Percentiles rank a stretch among this genome's conserved stretches.
phyloP scores from a whole-genome alignment of 768 basidiomycete species.

The Termitomyces sp. region DNA sequence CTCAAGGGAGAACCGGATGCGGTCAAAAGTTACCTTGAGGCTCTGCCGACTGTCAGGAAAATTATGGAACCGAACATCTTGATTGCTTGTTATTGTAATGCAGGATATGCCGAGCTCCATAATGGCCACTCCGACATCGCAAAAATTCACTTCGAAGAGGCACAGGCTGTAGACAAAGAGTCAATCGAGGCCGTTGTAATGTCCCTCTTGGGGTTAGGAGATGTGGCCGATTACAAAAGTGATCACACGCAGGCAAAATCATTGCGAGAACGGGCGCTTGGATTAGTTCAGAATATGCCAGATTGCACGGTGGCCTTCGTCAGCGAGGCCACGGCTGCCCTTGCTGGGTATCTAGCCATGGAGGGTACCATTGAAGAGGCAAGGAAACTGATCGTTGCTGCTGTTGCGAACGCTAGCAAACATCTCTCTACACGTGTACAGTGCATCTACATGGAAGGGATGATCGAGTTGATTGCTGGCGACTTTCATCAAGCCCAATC shows the following conservation, averaged over 20 bases:
- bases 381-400: not conserved
- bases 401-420: not conserved
- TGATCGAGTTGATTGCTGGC: not conserved
- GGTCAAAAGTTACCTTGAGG: not conserved
- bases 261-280: not conserved
- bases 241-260: not conserved
- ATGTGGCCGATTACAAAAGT: slow-evolving; percentile 2
- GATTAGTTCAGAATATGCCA: not conserved
- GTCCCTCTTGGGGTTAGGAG: not conserved
- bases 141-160: not conserved
- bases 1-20: not conserved
- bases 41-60: not conserved
- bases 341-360: slow-evolving; percentile 2
- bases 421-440: not conserved
- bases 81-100: not conserved
- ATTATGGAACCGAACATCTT: not conserved
- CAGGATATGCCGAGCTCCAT: not conserved
- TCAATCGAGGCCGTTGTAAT: not conserved
- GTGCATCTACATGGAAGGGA: not conserved
- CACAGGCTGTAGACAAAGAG: not conserved
- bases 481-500: not conserved
- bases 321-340: not conserved
- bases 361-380: slow-evolving; percentile 1
- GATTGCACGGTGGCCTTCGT: not conserved
- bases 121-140: not conserved